phyloP scores from a whole-genome alignment of 345 rosid genomes.

The Eucalyptus pauciflora region DNA sequence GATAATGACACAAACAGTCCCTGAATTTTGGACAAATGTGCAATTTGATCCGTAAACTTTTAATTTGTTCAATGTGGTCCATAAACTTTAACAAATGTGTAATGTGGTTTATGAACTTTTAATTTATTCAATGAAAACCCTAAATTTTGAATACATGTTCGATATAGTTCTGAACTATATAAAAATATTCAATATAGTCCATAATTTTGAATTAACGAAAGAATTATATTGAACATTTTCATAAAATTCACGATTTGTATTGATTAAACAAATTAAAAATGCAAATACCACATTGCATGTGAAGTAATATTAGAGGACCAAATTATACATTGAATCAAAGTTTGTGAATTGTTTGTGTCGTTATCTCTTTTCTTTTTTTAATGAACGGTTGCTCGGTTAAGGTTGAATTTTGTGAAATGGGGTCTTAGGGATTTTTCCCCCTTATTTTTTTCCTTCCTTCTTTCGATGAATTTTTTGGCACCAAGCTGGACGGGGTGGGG shows the following conservation, averaged over 20 bases:
- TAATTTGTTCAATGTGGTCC: fast-evolving
- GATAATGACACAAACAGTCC: fast-evolving
- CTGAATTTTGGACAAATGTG: fast-evolving
- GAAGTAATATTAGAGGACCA: fast-evolving
- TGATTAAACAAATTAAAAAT: too few relatives aligned
- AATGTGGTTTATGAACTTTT: fast-evolving
- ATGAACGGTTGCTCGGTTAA: neutral
- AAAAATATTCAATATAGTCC: too few relatives aligned
- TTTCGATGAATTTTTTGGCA: neutral
- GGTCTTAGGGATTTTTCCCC: neutral
- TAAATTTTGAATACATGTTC: fast-evolving
- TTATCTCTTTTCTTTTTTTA: fast-evolving
- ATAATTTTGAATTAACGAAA: too few relatives aligned
- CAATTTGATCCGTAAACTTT: fast-evolving
- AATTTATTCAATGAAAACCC: too few relatives aligned
- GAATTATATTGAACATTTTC: fast-evolving
- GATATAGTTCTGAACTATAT: too few relatives aligned
- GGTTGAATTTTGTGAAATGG: neutral
- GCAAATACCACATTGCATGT: fast-evolving
- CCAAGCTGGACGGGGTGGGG: neutral
- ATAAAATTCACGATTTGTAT: fast-evolving
- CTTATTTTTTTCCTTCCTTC: neutral
- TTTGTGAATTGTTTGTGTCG: too few relatives aligned
- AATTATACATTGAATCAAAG: too few relatives aligned
- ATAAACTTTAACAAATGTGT: too few relatives aligned